Evolutionary conservation across 192 early-diverging fungal species (phyloP), one percentile per base, ranked within the genome.

Genomic region (Backusella parvicylindrica): DNA sequence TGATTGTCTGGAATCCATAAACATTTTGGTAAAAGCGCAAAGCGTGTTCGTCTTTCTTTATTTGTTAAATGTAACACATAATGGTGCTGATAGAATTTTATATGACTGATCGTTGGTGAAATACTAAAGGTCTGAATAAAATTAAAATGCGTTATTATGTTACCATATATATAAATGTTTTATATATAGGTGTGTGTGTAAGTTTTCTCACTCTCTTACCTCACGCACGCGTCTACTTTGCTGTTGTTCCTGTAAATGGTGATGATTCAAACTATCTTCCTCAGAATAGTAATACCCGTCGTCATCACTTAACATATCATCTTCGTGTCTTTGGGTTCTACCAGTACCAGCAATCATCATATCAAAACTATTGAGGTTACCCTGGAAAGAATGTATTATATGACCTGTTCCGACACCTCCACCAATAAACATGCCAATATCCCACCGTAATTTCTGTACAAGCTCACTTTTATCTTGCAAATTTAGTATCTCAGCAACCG

Each of bases 321-420:
- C 68, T 8, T 43, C 68, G 2, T 12, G 23, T 23, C 40, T 30
- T 30, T 43, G 37, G 23, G 68, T 69, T 28, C 56, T 68, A 9
- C 73, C 73, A 38, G 77, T 69, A 43, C 77, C 77, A 18, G 72
- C 53, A 26, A 78, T 63, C 67, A 78, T 69, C 30, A 78, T 40
- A 37, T 74, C 77, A 28, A 69, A 35, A 4, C 67, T 53, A 50
- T 43, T 33, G 23, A 68, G 28, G 36, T 49, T n/a, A 33, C 49
- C 53, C 40, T 79, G 21, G 40, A 60, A 70, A 0, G 50, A 36
- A n/a, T 75, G 74, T 53, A 71, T 74, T 18, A 79, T 68, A 63
- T 79, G 77, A 5, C 77, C 77, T 28, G 77, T 79, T 36, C 77
- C 77, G n/a, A 73, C 73, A 53, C 68, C 69, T 18, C 68, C 77